These are phyloP conservation scores for Scytalidium sp. DNA, from an alignment of 2,329 filamentous ascomycete species.

Conservation along the genomic window DNA sequence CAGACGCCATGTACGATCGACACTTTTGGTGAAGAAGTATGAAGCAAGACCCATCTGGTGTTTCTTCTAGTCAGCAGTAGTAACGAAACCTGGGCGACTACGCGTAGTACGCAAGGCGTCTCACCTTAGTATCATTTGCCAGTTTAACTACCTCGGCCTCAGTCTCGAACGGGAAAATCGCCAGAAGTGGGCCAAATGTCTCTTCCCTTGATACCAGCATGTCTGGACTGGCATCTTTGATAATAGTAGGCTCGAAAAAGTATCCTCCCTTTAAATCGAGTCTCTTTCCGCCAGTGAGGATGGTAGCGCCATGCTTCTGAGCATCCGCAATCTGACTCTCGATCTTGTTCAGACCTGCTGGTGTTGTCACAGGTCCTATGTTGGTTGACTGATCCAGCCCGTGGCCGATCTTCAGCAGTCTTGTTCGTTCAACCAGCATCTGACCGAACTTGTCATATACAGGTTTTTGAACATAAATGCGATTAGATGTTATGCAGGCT, in stretches of 20 bases:
- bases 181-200: conserved; percentile 61
- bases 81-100: not conserved
- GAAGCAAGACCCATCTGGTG: conserved; percentile 55
- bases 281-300: conserved; percentile 55
- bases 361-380: conserved; percentile 55
- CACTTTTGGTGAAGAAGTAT: conserved; percentile 63
- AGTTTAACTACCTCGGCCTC: conserved; percentile 57
- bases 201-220: conserved; percentile 57
- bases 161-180: conserved; percentile 59
- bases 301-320: conserved; percentile 53
- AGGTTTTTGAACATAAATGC: conserved; percentile 57
- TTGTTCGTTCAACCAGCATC: conserved; percentile 46
- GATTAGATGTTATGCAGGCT: conserved; percentile 59
- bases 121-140: conserved; percentile 48
- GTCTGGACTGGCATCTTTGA: conserved; percentile 50
- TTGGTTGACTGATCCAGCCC: conserved; percentile 51
- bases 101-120: no score
- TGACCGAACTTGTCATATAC: conserved; percentile 58
- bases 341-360: conserved; percentile 51
- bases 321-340: conserved; percentile 60
- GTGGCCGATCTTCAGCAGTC: conserved; percentile 54
- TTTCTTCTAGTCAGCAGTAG: not conserved
- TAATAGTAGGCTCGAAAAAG: conserved; percentile 65
- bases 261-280: conserved; percentile 48
- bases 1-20: conserved; percentile 59